Percentiles rank a stretch among this genome's conserved stretches.
Evolutionary conservation across 2,329 filamentous ascomycete genomes (phyloP).

Genomic region (Aspergillus pseudoglaucus): DNA sequence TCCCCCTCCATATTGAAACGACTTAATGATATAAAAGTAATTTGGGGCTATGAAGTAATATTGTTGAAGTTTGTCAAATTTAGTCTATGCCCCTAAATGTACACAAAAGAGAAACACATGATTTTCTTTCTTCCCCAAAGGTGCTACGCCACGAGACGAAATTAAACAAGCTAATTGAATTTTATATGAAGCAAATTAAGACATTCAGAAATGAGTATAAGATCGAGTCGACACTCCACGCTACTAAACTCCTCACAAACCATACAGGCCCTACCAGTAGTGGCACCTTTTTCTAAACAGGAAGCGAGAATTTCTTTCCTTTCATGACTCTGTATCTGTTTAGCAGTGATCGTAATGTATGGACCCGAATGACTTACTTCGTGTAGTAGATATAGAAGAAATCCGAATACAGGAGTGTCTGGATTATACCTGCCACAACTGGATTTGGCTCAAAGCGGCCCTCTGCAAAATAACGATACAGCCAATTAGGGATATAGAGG

Average conservation of each 20-base stretch:
- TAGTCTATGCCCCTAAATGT: no score
- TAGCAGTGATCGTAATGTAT: conserved; percentile 1
- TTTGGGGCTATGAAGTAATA: no score
- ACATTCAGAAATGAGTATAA: not conserved
- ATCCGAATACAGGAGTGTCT: conserved; percentile 94
- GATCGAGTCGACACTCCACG: not conserved
- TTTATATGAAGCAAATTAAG: not conserved
- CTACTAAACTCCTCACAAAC: not conserved
- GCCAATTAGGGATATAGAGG: conserved; percentile 98
- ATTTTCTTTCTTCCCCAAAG: no score
- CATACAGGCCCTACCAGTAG: not conserved
- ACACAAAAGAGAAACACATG: no score
- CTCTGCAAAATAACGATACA: conserved; percentile 81
- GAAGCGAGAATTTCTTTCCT: conserved; percentile 81
- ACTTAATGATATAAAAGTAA: no score
- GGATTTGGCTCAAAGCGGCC: conserved; percentile 79
- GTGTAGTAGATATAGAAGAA: conserved; percentile 99
- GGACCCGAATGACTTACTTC: conserved; percentile 53
- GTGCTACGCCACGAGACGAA: no score
- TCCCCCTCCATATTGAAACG: no score
- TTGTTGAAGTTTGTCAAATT: no score
- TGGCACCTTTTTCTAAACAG: conserved; percentile 49
- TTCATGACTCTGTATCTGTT: conserved; percentile 56
- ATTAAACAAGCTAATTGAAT: no score
- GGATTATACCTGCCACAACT: conserved; percentile 79